A percentile compares a stretch with the other conserved stretches of the same genome.
These are phyloP conservation scores for Ustilago loliicola DNA, from an alignment of 1,284 basidiomycete genomes.

Conservation along the genomic window DNA sequence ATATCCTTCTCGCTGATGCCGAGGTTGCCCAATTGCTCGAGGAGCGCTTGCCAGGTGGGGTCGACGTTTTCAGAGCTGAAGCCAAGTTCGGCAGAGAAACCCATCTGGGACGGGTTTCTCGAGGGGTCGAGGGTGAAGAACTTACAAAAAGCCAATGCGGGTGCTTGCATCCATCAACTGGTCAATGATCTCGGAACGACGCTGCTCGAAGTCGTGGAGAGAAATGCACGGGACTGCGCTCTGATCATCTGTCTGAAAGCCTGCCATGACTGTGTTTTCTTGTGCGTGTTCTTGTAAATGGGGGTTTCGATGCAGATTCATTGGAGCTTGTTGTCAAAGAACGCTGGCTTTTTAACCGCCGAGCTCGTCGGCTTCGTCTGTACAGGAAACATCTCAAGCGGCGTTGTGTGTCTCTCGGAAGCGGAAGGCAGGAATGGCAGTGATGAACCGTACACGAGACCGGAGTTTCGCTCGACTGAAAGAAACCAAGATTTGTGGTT, in stretches of 20 bases:
- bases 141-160: conserved; percentile 62
- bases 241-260: conserved; percentile 31
- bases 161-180: conserved; percentile 57
- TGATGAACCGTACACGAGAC: no score
- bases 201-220: conserved; percentile 54
- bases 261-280: background rate
- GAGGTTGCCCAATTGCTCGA: conserved; percentile 79
- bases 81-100: conserved; percentile 86
- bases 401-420: no score
- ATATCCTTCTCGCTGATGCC: conserved; percentile 77
- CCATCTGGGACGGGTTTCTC: no score
- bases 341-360: background rate
- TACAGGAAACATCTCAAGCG: background rate
- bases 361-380: background rate
- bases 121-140: background rate
- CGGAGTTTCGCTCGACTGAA: no score
- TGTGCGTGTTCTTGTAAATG: background rate
- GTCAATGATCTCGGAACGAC: conserved; percentile 57
- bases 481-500: no score
- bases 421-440: no score
- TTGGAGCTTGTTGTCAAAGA: background rate
- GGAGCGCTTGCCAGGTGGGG: conserved; percentile 86
- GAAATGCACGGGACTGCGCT: conserved; percentile 54
- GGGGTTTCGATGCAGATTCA: background rate
- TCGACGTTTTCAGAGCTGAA: conserved; percentile 91